Base-by-base conservation (phyloP, 371 early-diverging fungal genomes). In the Blakeslea trispora region DNA sequence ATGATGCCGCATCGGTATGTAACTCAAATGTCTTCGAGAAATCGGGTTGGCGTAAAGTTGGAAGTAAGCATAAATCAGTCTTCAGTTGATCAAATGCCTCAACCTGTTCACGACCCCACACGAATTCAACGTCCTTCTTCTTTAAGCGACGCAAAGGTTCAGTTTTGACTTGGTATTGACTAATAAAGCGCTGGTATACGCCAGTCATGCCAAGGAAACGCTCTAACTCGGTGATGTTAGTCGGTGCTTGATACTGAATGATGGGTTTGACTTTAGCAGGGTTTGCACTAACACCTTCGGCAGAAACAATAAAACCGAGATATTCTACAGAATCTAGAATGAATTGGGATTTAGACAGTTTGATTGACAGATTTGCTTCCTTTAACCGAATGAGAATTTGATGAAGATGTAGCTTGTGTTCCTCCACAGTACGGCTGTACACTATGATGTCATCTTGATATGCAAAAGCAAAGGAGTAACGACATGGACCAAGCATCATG, bases 401-500 rank as follows among this genome's bases (percentile, higher is more conserved):
- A 17, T 47, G 8, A 11, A 60, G 14, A 44, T 60, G 43, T 2
- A 49, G 1, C 18, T 44, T 48, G 31, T 60, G 61, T 5, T 42
- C 32, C 0, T 43, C 23, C 5, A 54, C 4, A 14, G 23, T 34
- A 1, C 43, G 5, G 6, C 57, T 56, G 24, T 41, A 42, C 14
- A 45, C 35, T 9, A 57, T 50, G 1, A 58, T 3, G 45, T 57
- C 63, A 23, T 57, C 56, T 1, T 53, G 21, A 31, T 63, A 63
- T 2, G 55, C 58, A 45, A 54, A 48, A 17, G 19, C 40, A 34
- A 10, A 45, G 0, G 9, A 2, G n/a, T 17, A 42, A 9, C 46
- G 15, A 32, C 17, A 39, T 10, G 15, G 24, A 7, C 53, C 40
- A 14, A 61, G 19, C 39, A 54, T 55, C 3, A 19, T 18, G 35